Percentiles rank a stretch among this genome's conserved stretches.
Evolutionary conservation across 768 basidiomycete genomes (phyloP).

Genomic region (Serendipita vermifera): DNA sequence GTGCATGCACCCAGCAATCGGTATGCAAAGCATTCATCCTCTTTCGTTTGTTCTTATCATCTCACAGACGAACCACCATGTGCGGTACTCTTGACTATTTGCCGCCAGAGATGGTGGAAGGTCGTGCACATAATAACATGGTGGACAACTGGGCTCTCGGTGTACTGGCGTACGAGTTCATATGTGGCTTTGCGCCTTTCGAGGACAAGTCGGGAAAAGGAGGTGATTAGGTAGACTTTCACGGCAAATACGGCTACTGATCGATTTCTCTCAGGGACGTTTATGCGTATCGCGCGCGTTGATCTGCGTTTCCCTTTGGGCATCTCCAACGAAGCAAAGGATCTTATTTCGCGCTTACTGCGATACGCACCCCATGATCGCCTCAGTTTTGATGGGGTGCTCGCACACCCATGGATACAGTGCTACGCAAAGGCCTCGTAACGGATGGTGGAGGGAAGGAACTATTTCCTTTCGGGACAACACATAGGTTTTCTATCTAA

Average conservation of each 20-base stretch:
- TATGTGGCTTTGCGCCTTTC: conserved; percentile 33
- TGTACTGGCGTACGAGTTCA: conserved; percentile 35
- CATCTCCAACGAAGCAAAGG: conserved; percentile 31
- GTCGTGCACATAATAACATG: conserved; percentile 28
- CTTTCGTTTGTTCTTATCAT: background rate
- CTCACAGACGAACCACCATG: conserved; percentile 28
- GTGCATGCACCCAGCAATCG: conserved; percentile 90
- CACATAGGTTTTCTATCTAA: no score
- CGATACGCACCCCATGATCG: background rate
- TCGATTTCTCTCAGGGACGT: conserved; percentile 31
- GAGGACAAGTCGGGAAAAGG: conserved; percentile 23
- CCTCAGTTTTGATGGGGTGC: background rate
- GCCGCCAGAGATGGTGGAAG: conserved; percentile 38
- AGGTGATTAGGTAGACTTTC: background rate
- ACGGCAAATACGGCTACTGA: background rate
- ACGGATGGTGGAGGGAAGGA: no score
- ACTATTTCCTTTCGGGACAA: no score
- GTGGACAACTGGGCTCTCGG: conserved; percentile 40
- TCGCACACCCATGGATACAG: conserved; percentile 4
- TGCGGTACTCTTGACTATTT: conserved; percentile 37
- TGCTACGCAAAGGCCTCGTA: background rate
- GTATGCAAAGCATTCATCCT: background rate
- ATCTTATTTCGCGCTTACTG: conserved; percentile 28
- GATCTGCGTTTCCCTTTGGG: conserved; percentile 27
- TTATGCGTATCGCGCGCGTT: conserved; percentile 26